Conservation (phyloP, 202 grass and related monocot genomes). For the Hordeum pubiflorum region DNA sequence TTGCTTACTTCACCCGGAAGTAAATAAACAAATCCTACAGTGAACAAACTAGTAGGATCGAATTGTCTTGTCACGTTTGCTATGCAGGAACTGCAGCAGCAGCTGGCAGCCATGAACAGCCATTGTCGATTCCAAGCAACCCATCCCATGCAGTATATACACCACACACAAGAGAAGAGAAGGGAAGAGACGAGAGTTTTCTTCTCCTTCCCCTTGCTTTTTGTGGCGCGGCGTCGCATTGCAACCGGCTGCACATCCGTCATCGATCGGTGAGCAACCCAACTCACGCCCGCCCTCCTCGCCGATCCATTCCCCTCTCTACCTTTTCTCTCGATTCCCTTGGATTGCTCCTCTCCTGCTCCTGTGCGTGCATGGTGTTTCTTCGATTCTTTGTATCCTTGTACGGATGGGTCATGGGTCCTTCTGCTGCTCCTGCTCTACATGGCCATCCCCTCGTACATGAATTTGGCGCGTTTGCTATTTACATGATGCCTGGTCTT, state of each 20-base stretch:
- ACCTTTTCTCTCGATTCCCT: too few species aligned
- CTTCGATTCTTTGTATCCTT: too few species aligned
- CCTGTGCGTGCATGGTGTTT: too few species aligned
- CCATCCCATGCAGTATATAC: neutral
- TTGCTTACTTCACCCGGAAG: neutral
- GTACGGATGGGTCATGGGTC: too few species aligned
- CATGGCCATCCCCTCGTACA: too few species aligned
- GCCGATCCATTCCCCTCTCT: neutral
- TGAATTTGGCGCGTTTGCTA: too few species aligned
- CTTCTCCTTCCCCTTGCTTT: neutral
- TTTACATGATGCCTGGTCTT: too few species aligned
- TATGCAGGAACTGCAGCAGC: neutral
- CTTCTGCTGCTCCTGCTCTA: too few species aligned
- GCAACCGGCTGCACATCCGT: neutral
- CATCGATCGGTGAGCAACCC: neutral
- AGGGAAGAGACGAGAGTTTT: neutral
- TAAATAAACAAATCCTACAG: neutral
- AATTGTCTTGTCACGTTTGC: constrained; percentile 10
- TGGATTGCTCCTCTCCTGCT: too few species aligned
- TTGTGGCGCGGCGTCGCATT: neutral
- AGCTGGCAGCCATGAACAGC: neutral
- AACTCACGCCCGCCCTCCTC: too few species aligned
- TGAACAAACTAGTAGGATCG: neutral
- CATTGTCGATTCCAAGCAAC: neutral
- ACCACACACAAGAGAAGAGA: neutral